Percentiles rank a stretch among this genome's conserved stretches.
phyloP scores from a whole-genome alignment of 805 yeast species.

The Maudiozyma turicensis region DNA sequence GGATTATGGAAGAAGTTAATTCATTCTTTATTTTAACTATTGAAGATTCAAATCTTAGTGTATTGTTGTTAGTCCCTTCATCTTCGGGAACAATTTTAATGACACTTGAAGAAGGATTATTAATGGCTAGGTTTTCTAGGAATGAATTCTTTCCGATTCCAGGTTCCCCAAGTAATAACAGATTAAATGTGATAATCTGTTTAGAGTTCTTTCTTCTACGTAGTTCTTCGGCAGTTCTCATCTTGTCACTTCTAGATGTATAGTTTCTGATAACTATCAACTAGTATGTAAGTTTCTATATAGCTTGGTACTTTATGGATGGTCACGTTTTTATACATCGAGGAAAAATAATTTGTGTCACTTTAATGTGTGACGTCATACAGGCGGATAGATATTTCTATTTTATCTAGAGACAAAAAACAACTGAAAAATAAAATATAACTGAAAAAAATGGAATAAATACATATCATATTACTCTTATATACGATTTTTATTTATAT shows the following conservation, averaged over 20 bases:
- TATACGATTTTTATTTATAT: too few species aligned
- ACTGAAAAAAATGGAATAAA: too few species aligned
- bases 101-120: background rate
- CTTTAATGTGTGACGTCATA: background rate
- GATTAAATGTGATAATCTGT: constrained; percentile 51
- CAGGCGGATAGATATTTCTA: too few species aligned
- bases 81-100: background rate
- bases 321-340: too few species aligned
- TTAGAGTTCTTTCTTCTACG: constrained; percentile 54
- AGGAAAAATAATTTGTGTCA: background rate
- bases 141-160: constrained; percentile 72
- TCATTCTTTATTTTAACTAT: constrained; percentile 1
- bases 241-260: background rate
- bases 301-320: too few species aligned
- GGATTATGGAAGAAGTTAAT: constrained; percentile 27
- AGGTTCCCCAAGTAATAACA: constrained; percentile 62
- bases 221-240: constrained; percentile 29
- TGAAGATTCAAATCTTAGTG: background rate
- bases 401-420: background rate
- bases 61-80: background rate
- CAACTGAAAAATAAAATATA: too few species aligned
- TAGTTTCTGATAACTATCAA: background rate
- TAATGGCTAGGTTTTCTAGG: constrained; percentile 42
- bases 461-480: too few species aligned
- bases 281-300: too few species aligned